Base-by-base conservation (phyloP, 495 filamentous ascomycete genomes). In the Penicillium flavigenum region DNA sequence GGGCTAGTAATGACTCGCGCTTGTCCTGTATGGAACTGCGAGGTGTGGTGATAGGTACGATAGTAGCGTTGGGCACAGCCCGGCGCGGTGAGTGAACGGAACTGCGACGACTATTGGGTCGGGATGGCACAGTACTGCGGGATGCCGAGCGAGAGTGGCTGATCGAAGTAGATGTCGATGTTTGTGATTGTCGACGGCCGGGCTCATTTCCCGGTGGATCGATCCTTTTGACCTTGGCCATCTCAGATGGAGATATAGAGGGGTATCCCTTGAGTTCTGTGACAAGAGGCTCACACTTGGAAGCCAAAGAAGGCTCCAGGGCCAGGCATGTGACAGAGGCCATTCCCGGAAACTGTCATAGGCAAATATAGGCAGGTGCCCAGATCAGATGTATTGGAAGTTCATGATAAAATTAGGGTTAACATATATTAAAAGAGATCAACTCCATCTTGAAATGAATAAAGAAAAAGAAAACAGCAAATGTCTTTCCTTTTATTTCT, bases 1-100 rank as follows among this genome's bases (percentile, higher is more conserved):
- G 52, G 2, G 74, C 75, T 11, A 79, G 38, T 2, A 79, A 64
- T 16, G 70, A 68, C 56, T 78, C 72, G 9, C 74, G 69, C 41
- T 59, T 59, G 38, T 70, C 64, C 7, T 58, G 57, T 22, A 68
- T 55, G 24, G 66, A 43, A 56, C 52, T 47, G 27, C 59, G 61
- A 26, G 62, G 20, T n/a, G 63, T 47, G 1, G 66, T 45, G 4
- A 69, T 66, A 5, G 69, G 66, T 14, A 75, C 71, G 46, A 73
- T 65, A 42, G 64, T 65, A 1, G 65, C 22, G 44, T 57, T 67
- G 12, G 66, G 65, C 14, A 63, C 57, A 16, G 62, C 54, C 42
- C 69, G 63, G 31, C 71, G 63, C 12, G 71, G 63, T 2, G 73
- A 74, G 45, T 72, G 66, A 10, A 70, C 54, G 6, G 73, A 72